Evolutionary conservation across 2,329 filamentous ascomycete species (phyloP), one percentile per base, ranked within the genome.

Genomic region (Neodidymelliopsis sp.): DNA sequence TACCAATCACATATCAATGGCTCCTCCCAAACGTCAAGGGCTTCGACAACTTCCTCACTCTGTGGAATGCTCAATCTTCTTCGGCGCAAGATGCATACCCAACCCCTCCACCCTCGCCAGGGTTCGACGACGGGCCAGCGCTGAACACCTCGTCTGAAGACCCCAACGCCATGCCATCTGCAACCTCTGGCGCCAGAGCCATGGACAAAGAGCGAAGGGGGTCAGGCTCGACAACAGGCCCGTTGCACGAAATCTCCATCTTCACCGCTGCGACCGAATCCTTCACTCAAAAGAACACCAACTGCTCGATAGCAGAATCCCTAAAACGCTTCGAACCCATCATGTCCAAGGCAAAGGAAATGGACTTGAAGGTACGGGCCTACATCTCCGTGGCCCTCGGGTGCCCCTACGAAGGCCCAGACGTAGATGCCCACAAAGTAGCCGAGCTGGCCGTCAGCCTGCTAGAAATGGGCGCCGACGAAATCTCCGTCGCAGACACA

Each of bases 401-500:
- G 1, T 95, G 90, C 57, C 90, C 90, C 0, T 94, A 85, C 56
- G 84, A 87, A 73, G 84, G 84, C 0, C 83, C 84, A 0, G 77
- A 86, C 44, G 81, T 84, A 1, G 74, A 81, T 27, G 83, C 84
- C 0, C 75, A 81, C 57, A 80, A 79, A 45, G 84, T 87, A 2
- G 84, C 84, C 2, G 81, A 84, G 20, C 76, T 87, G 18, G 84
- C 84, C 78, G 52, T 85, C 79, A 65, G 75, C 6, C 71, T 96
- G 37, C 79, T 96, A 1, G 89, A 92, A 66, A 89, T 93, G 79
- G 92, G 92, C 13, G 92, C 90, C 15, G 90, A 96, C 66, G 91
- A 96, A 78, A 91, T 97, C 59, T 89, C 89, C 1, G 82, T 96
- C 0, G 91, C 91, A 6, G 92, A 96, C 66, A 97, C 92, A 0